Evolutionary conservation across 2,329 filamentous ascomycete genomes (phyloP).

Genomic region (Penicillium sp.): DNA sequence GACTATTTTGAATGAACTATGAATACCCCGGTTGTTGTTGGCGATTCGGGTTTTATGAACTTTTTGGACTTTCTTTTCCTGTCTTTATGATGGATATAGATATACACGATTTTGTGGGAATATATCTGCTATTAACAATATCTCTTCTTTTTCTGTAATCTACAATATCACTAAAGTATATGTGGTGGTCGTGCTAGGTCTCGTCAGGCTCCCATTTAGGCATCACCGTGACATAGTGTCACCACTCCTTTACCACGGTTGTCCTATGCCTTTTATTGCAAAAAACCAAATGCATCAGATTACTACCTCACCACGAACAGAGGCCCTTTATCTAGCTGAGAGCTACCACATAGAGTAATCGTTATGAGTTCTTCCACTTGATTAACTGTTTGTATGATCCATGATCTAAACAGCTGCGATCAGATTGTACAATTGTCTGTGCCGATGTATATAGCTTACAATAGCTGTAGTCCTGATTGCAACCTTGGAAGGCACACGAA

Average conservation of each 20-base stretch:
- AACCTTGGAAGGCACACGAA: background rate
- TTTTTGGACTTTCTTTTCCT: background rate
- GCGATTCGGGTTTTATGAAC: constrained; percentile 15
- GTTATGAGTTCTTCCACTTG: background rate
- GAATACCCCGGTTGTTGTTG: constrained; percentile 33
- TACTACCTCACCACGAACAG: background rate
- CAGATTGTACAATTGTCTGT: background rate
- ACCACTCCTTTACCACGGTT: background rate
- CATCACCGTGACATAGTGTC: background rate
- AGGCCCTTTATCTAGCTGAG: too few species aligned
- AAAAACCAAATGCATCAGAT: too few species aligned
- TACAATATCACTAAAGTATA: background rate
- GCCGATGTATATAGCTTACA: background rate
- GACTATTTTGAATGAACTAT: constrained; percentile 23
- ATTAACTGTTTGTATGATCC: background rate
- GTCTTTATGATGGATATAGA: constrained; percentile 19
- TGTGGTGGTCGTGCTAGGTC: background rate
- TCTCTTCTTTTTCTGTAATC: background rate
- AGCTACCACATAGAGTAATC: background rate
- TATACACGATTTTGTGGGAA: constrained; percentile 13
- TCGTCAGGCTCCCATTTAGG: background rate
- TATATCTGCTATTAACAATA: constrained; percentile 1
- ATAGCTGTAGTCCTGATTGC: background rate
- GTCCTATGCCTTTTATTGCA: background rate
- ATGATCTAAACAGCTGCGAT: background rate